Evolutionary conservation across 306 rosid species (phyloP).

Genomic region (Vicia sativa): DNA sequence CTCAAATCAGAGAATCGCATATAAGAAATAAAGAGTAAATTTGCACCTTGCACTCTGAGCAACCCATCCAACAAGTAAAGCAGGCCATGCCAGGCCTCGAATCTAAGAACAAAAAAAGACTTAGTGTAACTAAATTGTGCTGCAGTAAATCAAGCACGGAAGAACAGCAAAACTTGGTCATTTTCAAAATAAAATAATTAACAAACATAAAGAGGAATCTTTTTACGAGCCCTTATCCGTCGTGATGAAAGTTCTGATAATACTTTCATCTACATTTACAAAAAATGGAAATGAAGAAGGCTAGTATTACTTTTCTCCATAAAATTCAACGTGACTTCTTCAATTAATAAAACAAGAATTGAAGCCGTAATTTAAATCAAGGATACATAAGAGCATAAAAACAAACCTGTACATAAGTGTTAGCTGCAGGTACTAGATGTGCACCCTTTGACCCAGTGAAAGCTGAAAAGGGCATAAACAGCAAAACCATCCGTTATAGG

Average conservation of each 20-base stretch:
- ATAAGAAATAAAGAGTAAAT: slow-evolving; percentile 34
- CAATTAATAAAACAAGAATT: slow-evolving; percentile 13
- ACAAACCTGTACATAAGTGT: slow-evolving; percentile 82
- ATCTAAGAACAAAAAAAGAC: slow-evolving; percentile 45
- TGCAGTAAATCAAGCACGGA: slow-evolving; percentile 29
- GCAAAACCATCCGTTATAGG: slow-evolving; percentile 44
- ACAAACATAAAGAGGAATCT: slow-evolving; percentile 7
- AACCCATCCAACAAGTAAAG: slow-evolving; percentile 70
- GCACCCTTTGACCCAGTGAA: slow-evolving; percentile 71
- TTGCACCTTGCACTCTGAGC: slow-evolving; percentile 74
- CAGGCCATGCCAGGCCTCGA: slow-evolving; percentile 78
- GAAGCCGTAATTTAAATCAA: slow-evolving; percentile 24
- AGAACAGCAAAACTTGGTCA: slow-evolving; percentile 33
- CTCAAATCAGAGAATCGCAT: slow-evolving; percentile 26
- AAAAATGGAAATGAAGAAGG: slow-evolving; percentile 24
- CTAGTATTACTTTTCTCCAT: slow-evolving; percentile 23
- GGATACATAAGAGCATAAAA: slow-evolving; percentile 15
- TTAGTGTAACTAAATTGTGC: slow-evolving; percentile 4
- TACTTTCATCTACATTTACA: slow-evolving; percentile 21
- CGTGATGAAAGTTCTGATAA: neutral
- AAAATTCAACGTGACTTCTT: neutral
- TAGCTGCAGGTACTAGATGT: slow-evolving; percentile 78
- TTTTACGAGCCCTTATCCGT: slow-evolving; percentile 26
- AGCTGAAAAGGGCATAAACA: slow-evolving; percentile 58
- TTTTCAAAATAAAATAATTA: slow-evolving; percentile 23